A percentile compares a stretch with the other conserved stretches of the same genome.
These are phyloP conservation scores for Xylaria sp. DNA, from an alignment of 495 filamentous ascomycete species.

Conservation along the genomic window DNA sequence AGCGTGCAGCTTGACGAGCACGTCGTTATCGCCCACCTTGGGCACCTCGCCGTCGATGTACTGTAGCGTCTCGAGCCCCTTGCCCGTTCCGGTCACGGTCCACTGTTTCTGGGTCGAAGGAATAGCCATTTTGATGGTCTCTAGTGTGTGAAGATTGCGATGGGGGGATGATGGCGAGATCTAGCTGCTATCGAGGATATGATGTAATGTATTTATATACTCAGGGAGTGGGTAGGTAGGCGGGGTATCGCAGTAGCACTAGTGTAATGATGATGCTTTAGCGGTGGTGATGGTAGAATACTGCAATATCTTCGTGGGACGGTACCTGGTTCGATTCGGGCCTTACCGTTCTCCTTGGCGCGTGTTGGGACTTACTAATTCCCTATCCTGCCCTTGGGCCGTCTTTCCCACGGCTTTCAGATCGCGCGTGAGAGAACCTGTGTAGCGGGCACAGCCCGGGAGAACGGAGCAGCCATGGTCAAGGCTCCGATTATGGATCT, in stretches of 20 bases:
- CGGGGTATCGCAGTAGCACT: slow-evolving; percentile 18
- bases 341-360: slow-evolving; percentile 7
- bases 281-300: slow-evolving; percentile 13
- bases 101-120: slow-evolving; percentile 70
- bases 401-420: neutral
- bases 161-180: neutral
- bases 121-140: slow-evolving; percentile 27
- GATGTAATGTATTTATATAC: slow-evolving; percentile 10
- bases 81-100: slow-evolving; percentile 60
- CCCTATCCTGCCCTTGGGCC: neutral
- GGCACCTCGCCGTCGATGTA: slow-evolving; percentile 63
- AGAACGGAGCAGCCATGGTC: neutral
- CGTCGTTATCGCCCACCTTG: slow-evolving; percentile 69
- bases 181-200: neutral
- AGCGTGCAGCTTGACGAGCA: slow-evolving; percentile 76
- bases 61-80: slow-evolving; percentile 68
- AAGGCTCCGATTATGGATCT: neutral
- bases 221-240: slow-evolving; percentile 13
- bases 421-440: neutral
- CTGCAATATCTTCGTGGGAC: neutral
- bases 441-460: neutral
- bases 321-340: neutral
- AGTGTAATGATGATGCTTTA: slow-evolving; percentile 10
- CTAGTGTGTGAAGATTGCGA: neutral
- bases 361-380: slow-evolving; percentile 1